Percentiles rank a stretch among this genome's conserved stretches.
phyloP scores from a whole-genome alignment of 2,329 filamentous ascomycete genomes.

The Stagonosporopsis rhizophila region DNA sequence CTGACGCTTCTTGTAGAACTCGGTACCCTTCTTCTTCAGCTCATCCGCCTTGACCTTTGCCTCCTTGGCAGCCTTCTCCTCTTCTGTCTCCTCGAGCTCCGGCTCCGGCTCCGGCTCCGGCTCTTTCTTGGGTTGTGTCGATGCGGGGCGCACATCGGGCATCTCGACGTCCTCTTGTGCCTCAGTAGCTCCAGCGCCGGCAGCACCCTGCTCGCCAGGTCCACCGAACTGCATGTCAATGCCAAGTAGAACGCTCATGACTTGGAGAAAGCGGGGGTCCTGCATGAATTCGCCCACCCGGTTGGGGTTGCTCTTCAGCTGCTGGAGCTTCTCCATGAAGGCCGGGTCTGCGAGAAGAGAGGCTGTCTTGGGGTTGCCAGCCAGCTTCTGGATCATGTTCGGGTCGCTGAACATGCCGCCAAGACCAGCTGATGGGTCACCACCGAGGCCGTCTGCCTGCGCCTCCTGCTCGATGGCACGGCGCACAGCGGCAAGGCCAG shows the following conservation, averaged over 20 bases:
- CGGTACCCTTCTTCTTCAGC: constrained; percentile 92
- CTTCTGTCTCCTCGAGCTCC: constrained; percentile 85
- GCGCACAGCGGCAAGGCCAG: constrained; percentile 82
- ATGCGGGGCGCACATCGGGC: constrained; percentile 68
- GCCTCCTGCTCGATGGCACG: constrained; percentile 85
- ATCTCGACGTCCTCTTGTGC: constrained; percentile 78
- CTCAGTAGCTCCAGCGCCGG: constrained; percentile 53
- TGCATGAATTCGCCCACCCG: constrained; percentile 80
- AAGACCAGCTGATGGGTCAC: constrained; percentile 77
- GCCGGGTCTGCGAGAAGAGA: constrained; percentile 77
- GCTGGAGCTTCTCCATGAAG: constrained; percentile 91
- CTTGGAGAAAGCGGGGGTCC: constrained; percentile 91
- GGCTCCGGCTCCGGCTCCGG: constrained; percentile 65
- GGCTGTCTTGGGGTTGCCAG: constrained; percentile 92
- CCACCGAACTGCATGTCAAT: constrained; percentile 83
- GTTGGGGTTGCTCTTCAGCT: constrained; percentile 80
- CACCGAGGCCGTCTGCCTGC: constrained; percentile 64
- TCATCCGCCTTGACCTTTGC: constrained; percentile 92
- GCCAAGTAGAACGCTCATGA: constrained; percentile 91
- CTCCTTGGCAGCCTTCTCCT: constrained; percentile 82
- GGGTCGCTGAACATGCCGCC: constrained; percentile 95
- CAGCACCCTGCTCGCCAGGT: constrained; percentile 55
- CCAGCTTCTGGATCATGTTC: constrained; percentile 86
- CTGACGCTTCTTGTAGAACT: constrained; percentile 97
- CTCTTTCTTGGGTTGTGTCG: constrained; percentile 60